Evolutionary conservation across 768 basidiomycete genomes (phyloP), one percentile per base, ranked within the genome.

Genomic region (Lentinula edodes): DNA sequence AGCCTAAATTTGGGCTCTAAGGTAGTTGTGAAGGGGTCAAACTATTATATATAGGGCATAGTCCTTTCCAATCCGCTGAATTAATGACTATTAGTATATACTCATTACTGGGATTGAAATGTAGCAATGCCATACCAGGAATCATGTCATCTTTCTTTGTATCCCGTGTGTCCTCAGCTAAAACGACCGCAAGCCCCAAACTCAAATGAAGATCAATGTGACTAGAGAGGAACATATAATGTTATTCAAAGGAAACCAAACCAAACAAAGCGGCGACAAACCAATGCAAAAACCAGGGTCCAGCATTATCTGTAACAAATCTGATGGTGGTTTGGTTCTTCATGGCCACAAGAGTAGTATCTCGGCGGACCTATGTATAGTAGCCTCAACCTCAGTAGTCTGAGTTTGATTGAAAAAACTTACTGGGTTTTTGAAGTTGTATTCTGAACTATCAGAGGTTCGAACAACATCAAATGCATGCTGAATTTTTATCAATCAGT

Each of bases 221-320:
- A 42, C 51, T 52, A 35, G 41, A 52, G 16, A 52, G 9, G n/a
- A 15, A 9, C 23, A 34, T 13, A 15, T 46, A 20, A 20, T 7
- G 55, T 45, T 18, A 18, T n/a, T n/a, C 6, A 6, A 10, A 0
- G 6, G 18, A 18, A 6, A 23, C 13, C 18, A 15, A 15, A 23
- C 23, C 23, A 36, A 16, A 2, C 7, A 2, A 18, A 66, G 64
- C 10, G 65, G 58, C 32, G 69, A 67, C 74, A 15, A 23, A 45
- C 55, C 58, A 59, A 38, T 59, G 58, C 6, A 59, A 34, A 20
- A 59, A 50, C 58, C 78, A 80, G 10, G 76, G 55, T 15, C 55
- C 55, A 0, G 83, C 79, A 68, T 84, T 84, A 63, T 85, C 80
- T 1, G 82, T 81, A 9, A 70, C 66, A 72, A 80, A 83, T 42